These are phyloP conservation scores for Liquidambar formosana DNA, from an alignment of 164 flowering plant species.

Conservation along the genomic window DNA sequence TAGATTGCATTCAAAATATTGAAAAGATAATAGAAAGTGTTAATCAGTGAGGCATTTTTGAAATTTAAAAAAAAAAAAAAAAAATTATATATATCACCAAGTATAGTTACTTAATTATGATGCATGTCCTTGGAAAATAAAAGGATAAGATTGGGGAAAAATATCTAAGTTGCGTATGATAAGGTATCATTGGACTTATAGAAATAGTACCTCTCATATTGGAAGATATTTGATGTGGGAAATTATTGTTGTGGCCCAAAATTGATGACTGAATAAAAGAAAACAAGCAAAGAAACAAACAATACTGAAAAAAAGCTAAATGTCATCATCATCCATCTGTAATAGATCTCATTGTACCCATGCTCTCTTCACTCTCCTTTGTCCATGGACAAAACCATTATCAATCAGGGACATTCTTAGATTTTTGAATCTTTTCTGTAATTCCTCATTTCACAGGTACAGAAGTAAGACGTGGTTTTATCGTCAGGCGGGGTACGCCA, in stretches of 20 bases:
- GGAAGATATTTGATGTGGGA: conserved; percentile 16
- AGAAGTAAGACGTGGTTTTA: background rate
- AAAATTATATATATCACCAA: too few relatives aligned
- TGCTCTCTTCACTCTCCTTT: too few relatives aligned
- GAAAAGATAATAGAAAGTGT: background rate
- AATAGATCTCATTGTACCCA: too few relatives aligned
- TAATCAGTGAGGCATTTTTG: too few relatives aligned
- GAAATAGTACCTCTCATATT: background rate
- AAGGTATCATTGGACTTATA: background rate
- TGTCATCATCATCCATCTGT: conserved; percentile 6
- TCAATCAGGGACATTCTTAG: too few relatives aligned
- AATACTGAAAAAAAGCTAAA: conserved; percentile 9
- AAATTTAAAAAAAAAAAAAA: too few relatives aligned
- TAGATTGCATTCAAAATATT: background rate
- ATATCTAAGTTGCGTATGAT: background rate
- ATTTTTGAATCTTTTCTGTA: too few relatives aligned
- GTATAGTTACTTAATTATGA: background rate
- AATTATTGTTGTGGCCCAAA: conserved; percentile 23
- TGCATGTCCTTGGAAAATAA: background rate
- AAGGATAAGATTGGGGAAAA: background rate
- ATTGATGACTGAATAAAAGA: background rate
- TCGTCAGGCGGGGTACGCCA: too few relatives aligned
- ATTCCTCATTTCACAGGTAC: conserved; percentile 7
- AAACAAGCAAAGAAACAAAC: conserved; percentile 8
- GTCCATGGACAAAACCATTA: too few relatives aligned